Percentiles rank a stretch among this genome's conserved stretches.
Evolutionary conservation across 2,329 filamentous ascomycete genomes (phyloP).

Genomic region (Cytospora chrysosperma): DNA sequence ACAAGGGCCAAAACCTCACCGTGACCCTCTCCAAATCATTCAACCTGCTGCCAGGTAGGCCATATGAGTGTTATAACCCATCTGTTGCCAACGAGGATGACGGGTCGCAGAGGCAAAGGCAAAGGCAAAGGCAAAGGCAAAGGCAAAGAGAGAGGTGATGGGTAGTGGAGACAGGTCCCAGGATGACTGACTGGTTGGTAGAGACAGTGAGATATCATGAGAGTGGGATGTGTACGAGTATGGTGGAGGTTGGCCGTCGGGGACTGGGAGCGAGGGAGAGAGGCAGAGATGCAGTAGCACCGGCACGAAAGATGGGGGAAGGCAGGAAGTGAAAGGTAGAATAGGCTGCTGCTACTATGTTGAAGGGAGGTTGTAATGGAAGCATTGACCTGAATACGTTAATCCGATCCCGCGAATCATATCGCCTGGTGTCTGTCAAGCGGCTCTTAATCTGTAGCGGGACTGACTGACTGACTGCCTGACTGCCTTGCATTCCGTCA

Average conservation of each 20-base stretch:
- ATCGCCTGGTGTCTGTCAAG: conserved; percentile 16
- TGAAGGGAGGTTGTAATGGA: conserved; percentile 7
- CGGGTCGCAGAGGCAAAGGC: background rate
- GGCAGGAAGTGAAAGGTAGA: background rate
- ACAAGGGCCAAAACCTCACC: background rate
- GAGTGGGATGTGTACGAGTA: background rate
- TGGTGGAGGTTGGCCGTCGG: background rate
- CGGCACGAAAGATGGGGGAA: background rate
- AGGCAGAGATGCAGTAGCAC: conserved; percentile 1
- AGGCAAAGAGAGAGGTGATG: background rate
- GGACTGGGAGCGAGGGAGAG: background rate
- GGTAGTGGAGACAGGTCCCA: background rate
- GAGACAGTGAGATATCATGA: background rate
- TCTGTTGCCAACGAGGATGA: background rate
- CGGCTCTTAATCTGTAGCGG: conserved; percentile 18
- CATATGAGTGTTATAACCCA: background rate
- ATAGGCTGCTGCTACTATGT: conserved; percentile 1
- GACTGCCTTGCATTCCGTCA: conserved; percentile 19
- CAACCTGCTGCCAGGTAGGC: background rate
- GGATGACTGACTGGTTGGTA: background rate
- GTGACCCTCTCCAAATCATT: background rate
- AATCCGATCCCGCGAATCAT: conserved; percentile 19
- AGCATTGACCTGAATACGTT: conserved; percentile 9
- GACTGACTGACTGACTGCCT: too few relatives aligned
- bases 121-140: background rate